Conservation (phyloP, 139 green algal species). For the Astrephomene gubernaculifera region DNA sequence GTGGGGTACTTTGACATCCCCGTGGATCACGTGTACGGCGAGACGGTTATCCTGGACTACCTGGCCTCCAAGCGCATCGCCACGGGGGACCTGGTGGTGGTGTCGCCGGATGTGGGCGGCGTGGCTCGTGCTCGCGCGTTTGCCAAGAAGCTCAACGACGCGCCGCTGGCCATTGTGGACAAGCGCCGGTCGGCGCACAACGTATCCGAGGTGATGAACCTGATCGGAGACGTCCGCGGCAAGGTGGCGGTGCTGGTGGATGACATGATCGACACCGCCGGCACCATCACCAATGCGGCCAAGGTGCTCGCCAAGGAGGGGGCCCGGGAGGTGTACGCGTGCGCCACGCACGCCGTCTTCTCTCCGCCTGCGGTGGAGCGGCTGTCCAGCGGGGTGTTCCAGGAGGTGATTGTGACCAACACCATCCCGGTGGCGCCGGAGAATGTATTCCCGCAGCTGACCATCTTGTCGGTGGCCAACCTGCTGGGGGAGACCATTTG, state of each 20-base stretch:
- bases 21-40: constrained; percentile 91
- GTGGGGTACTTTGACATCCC: constrained; percentile 99
- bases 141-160: constrained; percentile 99
- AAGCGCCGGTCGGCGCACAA: constrained; percentile 97
- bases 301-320: constrained; percentile 89
- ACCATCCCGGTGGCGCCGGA: constrained; percentile 90
- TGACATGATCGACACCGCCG: constrained; percentile 99
- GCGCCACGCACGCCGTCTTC: constrained; percentile 97
- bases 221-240: constrained; percentile 98
- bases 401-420: constrained; percentile 99
- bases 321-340: constrained; percentile 94
- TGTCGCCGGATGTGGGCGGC: constrained; percentile 98
- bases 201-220: constrained; percentile 99
- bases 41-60: constrained; percentile 97
- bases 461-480: constrained; percentile 96
- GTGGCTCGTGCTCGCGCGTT: constrained; percentile 96
- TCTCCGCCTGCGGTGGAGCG: constrained; percentile 94
- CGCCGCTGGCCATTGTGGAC: constrained; percentile 98
- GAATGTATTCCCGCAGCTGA: constrained; percentile 95
- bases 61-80: constrained; percentile 96
- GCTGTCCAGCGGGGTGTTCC: constrained; percentile 90
- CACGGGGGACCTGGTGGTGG: constrained; percentile 94
- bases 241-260: constrained; percentile 98
- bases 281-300: constrained; percentile 97
- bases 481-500: constrained; percentile 99